These are phyloP conservation scores for Cornus controversa DNA, from an alignment of 148 eudicot species.

Conservation along the genomic window DNA sequence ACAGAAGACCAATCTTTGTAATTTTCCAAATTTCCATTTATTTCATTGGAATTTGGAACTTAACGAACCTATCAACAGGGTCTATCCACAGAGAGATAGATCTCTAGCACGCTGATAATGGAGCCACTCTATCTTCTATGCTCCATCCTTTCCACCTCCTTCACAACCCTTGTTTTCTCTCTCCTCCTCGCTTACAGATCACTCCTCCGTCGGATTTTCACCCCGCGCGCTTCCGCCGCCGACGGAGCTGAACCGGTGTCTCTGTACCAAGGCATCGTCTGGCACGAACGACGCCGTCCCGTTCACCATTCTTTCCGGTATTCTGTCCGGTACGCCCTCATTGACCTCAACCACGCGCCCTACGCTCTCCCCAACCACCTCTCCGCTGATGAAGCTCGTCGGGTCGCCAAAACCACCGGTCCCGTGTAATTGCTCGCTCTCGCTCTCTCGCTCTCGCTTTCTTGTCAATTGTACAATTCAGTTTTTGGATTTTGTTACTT, in stretches of 20 bases:
- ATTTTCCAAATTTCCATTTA: too few relatives aligned
- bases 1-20: too few relatives aligned
- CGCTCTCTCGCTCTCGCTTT: neutral
- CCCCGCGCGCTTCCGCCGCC: neutral
- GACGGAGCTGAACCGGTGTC: slow-evolving; percentile 16
- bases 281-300: slow-evolving; percentile 92
- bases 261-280: slow-evolving; percentile 75
- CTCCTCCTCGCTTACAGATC: slow-evolving; percentile 44
- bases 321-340: slow-evolving; percentile 71
- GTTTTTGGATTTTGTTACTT: neutral
- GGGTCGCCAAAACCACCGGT: slow-evolving; percentile 49
- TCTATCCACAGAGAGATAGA: too few relatives aligned
- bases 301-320: slow-evolving; percentile 75
- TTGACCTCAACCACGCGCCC: slow-evolving; percentile 59
- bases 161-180: slow-evolving; percentile 37
- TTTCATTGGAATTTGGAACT: too few relatives aligned
- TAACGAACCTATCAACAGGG: too few relatives aligned
- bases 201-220: slow-evolving; percentile 21
- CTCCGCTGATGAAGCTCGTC: slow-evolving; percentile 57
- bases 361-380: slow-evolving; percentile 44
- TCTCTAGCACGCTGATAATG: too few relatives aligned
- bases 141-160: slow-evolving; percentile 37
- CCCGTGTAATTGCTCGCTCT: slow-evolving; percentile 53
- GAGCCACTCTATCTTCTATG: slow-evolving; percentile 47
- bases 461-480: neutral